A percentile compares a stretch with the other conserved stretches of the same genome.
These are phyloP conservation scores for Trichophyton equinum DNA, from an alignment of 2,329 filamentous ascomycete species.

Conservation along the genomic window DNA sequence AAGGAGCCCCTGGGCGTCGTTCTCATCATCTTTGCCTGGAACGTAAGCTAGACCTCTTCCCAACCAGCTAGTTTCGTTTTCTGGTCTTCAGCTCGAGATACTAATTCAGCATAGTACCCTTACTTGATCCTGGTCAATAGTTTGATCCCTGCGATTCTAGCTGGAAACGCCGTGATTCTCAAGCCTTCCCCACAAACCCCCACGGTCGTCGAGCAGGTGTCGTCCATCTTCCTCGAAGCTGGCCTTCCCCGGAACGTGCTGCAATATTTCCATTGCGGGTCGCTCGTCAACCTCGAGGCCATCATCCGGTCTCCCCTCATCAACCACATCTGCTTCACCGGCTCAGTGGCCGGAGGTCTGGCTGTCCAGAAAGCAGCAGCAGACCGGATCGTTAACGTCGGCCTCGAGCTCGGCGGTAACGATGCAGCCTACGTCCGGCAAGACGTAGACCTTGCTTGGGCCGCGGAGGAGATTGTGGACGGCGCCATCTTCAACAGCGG, in stretches of 20 bases:
- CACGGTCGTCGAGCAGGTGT: slow-evolving; percentile 74
- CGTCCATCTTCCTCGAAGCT: slow-evolving; percentile 62
- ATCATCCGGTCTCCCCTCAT: slow-evolving; percentile 67
- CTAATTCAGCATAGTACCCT: slow-evolving; percentile 55
- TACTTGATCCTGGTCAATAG: slow-evolving; percentile 91
- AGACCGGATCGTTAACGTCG: slow-evolving; percentile 72
- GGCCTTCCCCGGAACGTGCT: slow-evolving; percentile 74
- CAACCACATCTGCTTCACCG: slow-evolving; percentile 80
- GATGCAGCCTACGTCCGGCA: slow-evolving; percentile 79
- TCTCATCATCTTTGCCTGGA: slow-evolving; percentile 88
- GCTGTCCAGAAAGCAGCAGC: slow-evolving; percentile 75
- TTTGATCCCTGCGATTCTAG: slow-evolving; percentile 76
- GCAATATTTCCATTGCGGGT: slow-evolving; percentile 85
- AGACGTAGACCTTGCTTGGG: slow-evolving; percentile 84
- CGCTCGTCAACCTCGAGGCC: slow-evolving; percentile 60
- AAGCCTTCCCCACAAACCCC: slow-evolving; percentile 95
- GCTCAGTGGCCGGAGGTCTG: slow-evolving; percentile 76
- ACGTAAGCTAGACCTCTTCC: slow-evolving; percentile 50
- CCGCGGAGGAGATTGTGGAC: slow-evolving; percentile 86
- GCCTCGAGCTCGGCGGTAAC: slow-evolving; percentile 86
- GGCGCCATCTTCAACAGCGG: slow-evolving; percentile 96
- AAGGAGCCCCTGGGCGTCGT: slow-evolving; percentile 81
- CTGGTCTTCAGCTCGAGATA: no score
- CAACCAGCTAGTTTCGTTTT: neutral
- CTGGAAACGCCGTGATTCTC: slow-evolving; percentile 81